Evolutionary conservation across 306 rosid species (phyloP).

Genomic region (Mucuna pruriens): DNA sequence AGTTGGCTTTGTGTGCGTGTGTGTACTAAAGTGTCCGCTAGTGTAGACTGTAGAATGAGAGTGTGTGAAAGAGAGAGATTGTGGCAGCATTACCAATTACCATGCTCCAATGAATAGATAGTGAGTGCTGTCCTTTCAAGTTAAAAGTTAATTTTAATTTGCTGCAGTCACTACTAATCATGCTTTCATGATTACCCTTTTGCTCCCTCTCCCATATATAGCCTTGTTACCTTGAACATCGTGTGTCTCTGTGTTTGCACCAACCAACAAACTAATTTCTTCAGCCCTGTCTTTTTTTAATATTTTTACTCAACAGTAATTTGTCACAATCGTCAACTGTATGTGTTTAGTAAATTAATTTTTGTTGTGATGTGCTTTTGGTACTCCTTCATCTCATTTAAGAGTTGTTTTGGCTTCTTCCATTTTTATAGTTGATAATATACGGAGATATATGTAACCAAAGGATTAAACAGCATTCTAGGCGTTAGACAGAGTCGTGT

Average conservation of each 20-base stretch:
- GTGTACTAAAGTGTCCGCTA: slow-evolving; percentile 43
- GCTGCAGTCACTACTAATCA: slow-evolving; percentile 38
- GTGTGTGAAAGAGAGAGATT: slow-evolving; percentile 33
- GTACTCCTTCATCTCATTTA: background rate
- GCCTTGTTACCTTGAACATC: background rate
- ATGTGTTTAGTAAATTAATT: slow-evolving; percentile 13
- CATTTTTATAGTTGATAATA: slow-evolving; percentile 12
- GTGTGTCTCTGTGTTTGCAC: background rate
- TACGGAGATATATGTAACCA: slow-evolving; percentile 22
- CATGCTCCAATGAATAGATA: slow-evolving; percentile 38
- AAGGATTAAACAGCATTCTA: slow-evolving; percentile 32
- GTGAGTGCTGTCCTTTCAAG: slow-evolving; percentile 42
- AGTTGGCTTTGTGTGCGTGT: slow-evolving; percentile 78
- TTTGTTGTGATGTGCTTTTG: background rate
- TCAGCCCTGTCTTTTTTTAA: background rate
- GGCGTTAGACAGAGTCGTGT: slow-evolving; percentile 34
- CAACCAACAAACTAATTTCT: slow-evolving; percentile 42
- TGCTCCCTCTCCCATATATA: slow-evolving; percentile 21
- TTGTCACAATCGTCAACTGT: slow-evolving; percentile 14
- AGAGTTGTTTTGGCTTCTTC: slow-evolving; percentile 10
- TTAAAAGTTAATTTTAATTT: slow-evolving; percentile 38
- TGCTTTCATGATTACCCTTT: slow-evolving; percentile 35
- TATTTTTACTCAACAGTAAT: slow-evolving; percentile 18
- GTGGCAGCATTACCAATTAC: slow-evolving; percentile 40
- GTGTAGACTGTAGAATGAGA: slow-evolving; percentile 39